A percentile compares a stretch with the other conserved stretches of the same genome.
phyloP scores from a whole-genome alignment of 2,329 filamentous ascomycete species.

The Exophiala bonariae region DNA sequence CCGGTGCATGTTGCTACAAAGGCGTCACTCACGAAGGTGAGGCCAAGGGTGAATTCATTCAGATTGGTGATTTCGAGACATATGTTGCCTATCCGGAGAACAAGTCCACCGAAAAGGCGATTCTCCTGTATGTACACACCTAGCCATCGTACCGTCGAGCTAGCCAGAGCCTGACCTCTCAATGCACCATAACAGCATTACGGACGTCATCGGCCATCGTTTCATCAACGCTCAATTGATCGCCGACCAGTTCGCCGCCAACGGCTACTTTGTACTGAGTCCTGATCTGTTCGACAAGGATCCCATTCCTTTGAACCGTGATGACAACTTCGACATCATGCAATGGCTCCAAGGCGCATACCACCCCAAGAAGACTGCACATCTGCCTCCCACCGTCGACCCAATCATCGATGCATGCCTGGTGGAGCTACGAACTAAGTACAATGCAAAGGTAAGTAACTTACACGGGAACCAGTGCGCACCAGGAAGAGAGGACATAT shows the following conservation, averaged over 20 bases:
- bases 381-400: conserved; percentile 49
- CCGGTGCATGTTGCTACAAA: conserved; percentile 35
- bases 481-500: not conserved
- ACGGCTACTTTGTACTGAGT: conserved; percentile 69
- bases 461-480: no score
- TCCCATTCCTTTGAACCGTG: conserved; percentile 55
- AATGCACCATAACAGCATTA: conserved; percentile 33
- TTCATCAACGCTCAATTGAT: conserved; percentile 63
- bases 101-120: conserved; percentile 54
- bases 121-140: conserved; percentile 45
- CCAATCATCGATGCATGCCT: conserved; percentile 52
- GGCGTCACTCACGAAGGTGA: conserved; percentile 53
- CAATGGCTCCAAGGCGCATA: conserved; percentile 47
- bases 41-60: conserved; percentile 48
- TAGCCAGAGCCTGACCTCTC: no score
- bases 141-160: no score
- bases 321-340: conserved; percentile 50
- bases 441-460: conserved; percentile 29
- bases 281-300: conserved; percentile 70
- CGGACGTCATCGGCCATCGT: conserved; percentile 59
- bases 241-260: conserved; percentile 72
- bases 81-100: conserved; percentile 57
- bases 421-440: conserved; percentile 34
- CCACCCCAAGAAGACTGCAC: conserved; percentile 30
- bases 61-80: conserved; percentile 49